Evolutionary conservation across 805 yeast genomes (phyloP).

Genomic region (Hanseniaspora lindneri): DNA sequence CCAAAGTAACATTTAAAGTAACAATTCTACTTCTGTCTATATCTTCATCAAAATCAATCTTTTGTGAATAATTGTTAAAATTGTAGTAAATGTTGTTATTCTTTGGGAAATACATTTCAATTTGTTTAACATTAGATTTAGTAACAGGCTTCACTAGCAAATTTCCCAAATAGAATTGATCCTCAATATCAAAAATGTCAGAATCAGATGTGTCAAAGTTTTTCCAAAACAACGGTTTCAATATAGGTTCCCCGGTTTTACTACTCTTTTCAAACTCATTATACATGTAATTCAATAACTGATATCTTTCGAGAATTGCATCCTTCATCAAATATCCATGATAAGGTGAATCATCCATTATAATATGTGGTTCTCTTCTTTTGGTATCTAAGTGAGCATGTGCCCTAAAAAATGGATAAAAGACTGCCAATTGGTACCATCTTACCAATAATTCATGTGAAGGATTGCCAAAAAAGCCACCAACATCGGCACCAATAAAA

Average conservation of each 20-base stretch:
- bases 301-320: conserved; percentile 62
- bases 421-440: conserved; percentile 93
- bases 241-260: conserved; percentile 51
- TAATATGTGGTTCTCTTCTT: conserved; percentile 78
- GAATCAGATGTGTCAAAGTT: conserved; percentile 33
- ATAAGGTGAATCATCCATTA: conserved; percentile 59
- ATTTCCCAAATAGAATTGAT: conserved; percentile 76
- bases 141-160: conserved; percentile 73
- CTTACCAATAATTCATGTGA: conserved; percentile 64
- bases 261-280: conserved; percentile 63
- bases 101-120: conserved; percentile 33
- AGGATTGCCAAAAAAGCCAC: conserved; percentile 93
- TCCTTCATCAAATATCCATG: conserved; percentile 48
- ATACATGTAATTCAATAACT: conserved; percentile 65
- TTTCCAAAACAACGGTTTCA: conserved; percentile 56
- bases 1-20: conserved; percentile 35
- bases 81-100: conserved; percentile 44
- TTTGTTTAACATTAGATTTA: conserved; percentile 35
- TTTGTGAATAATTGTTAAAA: conserved; percentile 31
- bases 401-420: conserved; percentile 93
- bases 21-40: conserved; percentile 21
- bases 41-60: conserved; percentile 29
- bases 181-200: conserved; percentile 51
- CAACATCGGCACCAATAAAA: conserved; percentile 91
- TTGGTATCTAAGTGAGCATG: conserved; percentile 93